Percentiles rank a stretch among this genome's conserved stretches.
Conservation (phyloP, 2,329 filamentous ascomycete genomes). For the Amauroascus verrucosus region DNA sequence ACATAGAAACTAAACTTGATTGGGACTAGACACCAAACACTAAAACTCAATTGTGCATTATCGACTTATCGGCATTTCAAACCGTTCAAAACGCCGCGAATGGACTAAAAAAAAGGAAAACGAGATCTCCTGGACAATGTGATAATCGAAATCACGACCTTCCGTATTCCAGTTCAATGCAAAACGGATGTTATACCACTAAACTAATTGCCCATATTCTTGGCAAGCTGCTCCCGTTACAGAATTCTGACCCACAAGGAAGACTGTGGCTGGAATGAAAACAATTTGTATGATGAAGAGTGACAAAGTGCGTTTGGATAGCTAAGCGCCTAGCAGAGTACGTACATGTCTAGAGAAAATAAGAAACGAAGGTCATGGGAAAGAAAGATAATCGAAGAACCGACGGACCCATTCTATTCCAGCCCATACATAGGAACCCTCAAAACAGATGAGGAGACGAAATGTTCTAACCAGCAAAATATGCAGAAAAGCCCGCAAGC, state of each 20-base stretch:
- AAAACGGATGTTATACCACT: slow-evolving; percentile 16
- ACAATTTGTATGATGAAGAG: too few relatives aligned
- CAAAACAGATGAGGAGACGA: neutral
- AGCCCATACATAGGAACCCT: neutral
- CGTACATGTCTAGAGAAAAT: neutral
- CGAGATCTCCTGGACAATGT: slow-evolving; percentile 9
- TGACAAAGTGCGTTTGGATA: too few relatives aligned
- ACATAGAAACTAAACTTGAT: too few relatives aligned
- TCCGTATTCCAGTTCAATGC: slow-evolving; percentile 10
- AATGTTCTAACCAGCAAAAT: neutral
- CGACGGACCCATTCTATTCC: neutral
- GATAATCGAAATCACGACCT: slow-evolving; percentile 18
- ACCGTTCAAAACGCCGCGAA: too few relatives aligned
- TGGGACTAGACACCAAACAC: too few relatives aligned
- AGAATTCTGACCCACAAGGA: neutral
- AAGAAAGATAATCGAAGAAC: neutral
- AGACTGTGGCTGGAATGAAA: too few relatives aligned
- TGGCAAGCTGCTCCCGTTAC: neutral
- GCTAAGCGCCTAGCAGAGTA: too few relatives aligned
- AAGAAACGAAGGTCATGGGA: neutral
- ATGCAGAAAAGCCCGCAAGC: neutral
- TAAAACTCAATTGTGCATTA: too few relatives aligned
- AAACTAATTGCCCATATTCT: slow-evolving; percentile 14
- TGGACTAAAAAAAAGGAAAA: neutral
- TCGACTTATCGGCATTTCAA: too few relatives aligned